Percentiles rank a stretch among this genome's conserved stretches.
These are phyloP conservation scores for Penicillium sp. DNA, from an alignment of 2,329 filamentous ascomycete genomes.

Conservation along the genomic window DNA sequence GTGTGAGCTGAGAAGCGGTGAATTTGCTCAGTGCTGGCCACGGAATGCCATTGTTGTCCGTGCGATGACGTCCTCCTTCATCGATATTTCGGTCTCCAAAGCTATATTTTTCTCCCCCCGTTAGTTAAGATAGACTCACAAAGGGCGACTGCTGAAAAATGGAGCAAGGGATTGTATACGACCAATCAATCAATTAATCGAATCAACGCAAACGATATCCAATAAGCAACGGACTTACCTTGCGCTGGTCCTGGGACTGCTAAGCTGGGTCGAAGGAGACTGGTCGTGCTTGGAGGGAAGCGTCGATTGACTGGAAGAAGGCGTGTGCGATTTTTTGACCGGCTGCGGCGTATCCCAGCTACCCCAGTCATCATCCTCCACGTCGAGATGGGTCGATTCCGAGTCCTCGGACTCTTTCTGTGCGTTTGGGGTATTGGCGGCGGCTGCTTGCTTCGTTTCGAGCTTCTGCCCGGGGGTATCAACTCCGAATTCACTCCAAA, in stretches of 20 bases:
- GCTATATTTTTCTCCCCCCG: conserved; percentile 21
- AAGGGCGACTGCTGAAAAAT: neutral
- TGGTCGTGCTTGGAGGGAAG: conserved; percentile 47
- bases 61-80: conserved; percentile 22
- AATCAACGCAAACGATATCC: neutral
- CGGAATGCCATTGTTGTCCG: conserved; percentile 46
- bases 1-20: conserved; percentile 71
- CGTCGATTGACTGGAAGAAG: conserved; percentile 47
- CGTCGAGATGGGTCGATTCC: conserved; percentile 43
- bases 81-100: conserved; percentile 35
- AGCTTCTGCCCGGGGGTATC: conserved; percentile 43
- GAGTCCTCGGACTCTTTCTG: conserved; percentile 34
- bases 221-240: conserved; percentile 35
- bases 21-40: conserved; percentile 70
- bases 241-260: conserved; percentile 52
- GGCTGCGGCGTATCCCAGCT: conserved; percentile 51
- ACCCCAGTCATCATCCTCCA: conserved; percentile 51
- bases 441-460: conserved; percentile 21
- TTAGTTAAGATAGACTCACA: conserved; percentile 22
- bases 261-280: conserved; percentile 42
- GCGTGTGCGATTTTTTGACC: conserved; percentile 35
- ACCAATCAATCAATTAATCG: neutral
- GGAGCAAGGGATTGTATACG: conserved; percentile 16
- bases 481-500: conserved; percentile 51
- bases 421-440: conserved; percentile 28